Evolutionary conservation across 257 asterid species (phyloP).

Genomic region (Penstemon davidsonii): DNA sequence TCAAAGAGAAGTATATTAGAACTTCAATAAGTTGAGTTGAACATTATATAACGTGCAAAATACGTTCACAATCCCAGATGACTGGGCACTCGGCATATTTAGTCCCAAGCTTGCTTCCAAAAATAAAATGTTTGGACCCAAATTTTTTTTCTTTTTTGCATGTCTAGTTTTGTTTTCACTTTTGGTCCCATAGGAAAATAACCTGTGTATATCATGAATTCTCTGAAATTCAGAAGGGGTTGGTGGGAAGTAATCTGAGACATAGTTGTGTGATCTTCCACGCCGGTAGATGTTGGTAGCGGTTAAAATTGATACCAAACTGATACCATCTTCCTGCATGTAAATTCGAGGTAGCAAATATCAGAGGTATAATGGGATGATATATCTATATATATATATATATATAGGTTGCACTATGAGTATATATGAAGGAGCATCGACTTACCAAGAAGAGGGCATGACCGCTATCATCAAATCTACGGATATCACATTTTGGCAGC

Average conservation of each 20-base stretch:
- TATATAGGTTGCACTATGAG: not conserved
- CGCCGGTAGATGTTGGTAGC: conserved; percentile 76
- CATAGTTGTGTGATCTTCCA: conserved; percentile 56
- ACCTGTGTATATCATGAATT: conserved; percentile 56
- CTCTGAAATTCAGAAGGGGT: conserved; percentile 56
- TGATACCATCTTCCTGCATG: conserved; percentile 67
- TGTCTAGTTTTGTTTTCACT: too few species aligned
- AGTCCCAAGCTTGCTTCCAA: too few species aligned
- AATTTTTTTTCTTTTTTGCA: too few species aligned
- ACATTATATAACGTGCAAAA: too few species aligned
- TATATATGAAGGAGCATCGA: not conserved
- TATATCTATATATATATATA: not conserved
- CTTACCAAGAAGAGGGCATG: conserved; percentile 85
- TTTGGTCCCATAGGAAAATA: not conserved
- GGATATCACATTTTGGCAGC: conserved; percentile 66
- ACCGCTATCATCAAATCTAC: conserved; percentile 53
- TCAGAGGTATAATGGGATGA: not conserved
- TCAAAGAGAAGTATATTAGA: not conserved
- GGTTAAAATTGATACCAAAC: conserved; percentile 54
- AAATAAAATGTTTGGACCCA: too few species aligned
- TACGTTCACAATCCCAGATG: too few species aligned
- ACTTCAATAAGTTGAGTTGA: not conserved
- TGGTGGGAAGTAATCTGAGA: conserved; percentile 78
- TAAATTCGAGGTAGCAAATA: conserved; percentile 4
- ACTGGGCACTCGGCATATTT: too few species aligned